Percentiles rank a stretch among this genome's conserved stretches.
These are phyloP conservation scores for Russula vinacea DNA, from an alignment of 768 basidiomycete genomes.

Conservation along the genomic window DNA sequence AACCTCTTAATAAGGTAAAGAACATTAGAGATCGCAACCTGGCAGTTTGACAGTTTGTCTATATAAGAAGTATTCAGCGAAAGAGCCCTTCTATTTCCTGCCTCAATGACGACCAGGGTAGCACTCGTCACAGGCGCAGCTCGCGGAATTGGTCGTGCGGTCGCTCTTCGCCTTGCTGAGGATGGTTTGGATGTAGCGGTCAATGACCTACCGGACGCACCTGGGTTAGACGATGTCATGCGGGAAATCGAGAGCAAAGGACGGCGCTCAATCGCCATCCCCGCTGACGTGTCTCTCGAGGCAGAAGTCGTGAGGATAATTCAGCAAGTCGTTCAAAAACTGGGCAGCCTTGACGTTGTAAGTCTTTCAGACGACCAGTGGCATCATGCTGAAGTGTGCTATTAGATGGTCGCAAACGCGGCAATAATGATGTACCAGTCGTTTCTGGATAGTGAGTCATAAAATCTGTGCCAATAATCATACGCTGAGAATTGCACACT, in stretches of 20 bases:
- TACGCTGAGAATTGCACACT: neutral
- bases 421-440: constrained; percentile 1
- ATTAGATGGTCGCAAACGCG: constrained; percentile 30
- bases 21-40: neutral
- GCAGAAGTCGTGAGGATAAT: constrained; percentile 15
- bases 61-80: neutral
- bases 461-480: neutral
- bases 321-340: constrained; percentile 11
- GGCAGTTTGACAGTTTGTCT: neutral
- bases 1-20: neutral
- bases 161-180: constrained; percentile 31
- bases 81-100: neutral
- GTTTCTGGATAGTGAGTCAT: constrained; percentile 7
- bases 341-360: constrained; percentile 27
- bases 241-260: constrained; percentile 19
- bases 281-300: constrained; percentile 24
- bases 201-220: constrained; percentile 24
- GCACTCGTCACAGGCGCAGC: constrained; percentile 32
- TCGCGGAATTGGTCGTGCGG: constrained; percentile 30
- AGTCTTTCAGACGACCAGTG: neutral
- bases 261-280: constrained; percentile 15
- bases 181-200: constrained; percentile 30
- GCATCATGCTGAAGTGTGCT: neutral
- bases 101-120: constrained; percentile 17
- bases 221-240: constrained; percentile 7